phyloP scores from a whole-genome alignment of 1,284 basidiomycete species.

The Fomitopsis palustris region DNA sequence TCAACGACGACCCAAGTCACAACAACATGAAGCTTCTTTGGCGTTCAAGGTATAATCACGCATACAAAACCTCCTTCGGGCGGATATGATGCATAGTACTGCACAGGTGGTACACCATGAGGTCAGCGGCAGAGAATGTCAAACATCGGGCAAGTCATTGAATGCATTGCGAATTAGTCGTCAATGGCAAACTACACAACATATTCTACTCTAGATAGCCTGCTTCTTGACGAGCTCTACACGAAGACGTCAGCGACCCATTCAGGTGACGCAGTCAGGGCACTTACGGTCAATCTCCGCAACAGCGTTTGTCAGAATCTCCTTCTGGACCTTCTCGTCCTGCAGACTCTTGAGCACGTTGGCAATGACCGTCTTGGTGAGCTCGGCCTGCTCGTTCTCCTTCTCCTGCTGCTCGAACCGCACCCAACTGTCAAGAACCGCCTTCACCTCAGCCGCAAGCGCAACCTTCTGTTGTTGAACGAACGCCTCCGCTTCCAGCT shows the following conservation, averaged over 20 bases:
- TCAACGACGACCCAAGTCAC: too few species aligned
- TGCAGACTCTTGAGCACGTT: slow-evolving; percentile 81
- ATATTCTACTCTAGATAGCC: slow-evolving; percentile 45
- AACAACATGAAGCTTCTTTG: too few species aligned
- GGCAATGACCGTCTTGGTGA: slow-evolving; percentile 84
- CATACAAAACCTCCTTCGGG: too few species aligned
- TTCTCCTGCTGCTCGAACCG: slow-evolving; percentile 96
- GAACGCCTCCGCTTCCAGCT: slow-evolving; percentile 89
- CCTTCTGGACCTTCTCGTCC: slow-evolving; percentile 93
- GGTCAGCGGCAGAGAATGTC: too few species aligned
- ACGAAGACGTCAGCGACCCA: slow-evolving; percentile 11
- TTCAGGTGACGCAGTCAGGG: background rate
- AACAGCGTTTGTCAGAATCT: slow-evolving; percentile 83
- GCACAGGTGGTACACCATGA: too few species aligned
- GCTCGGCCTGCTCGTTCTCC: slow-evolving; percentile 92
- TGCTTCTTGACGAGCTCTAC: slow-evolving; percentile 70
- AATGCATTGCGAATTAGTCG: slow-evolving; percentile 1
- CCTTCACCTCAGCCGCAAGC: slow-evolving; percentile 87
- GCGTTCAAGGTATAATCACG: too few species aligned
- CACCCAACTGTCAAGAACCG: slow-evolving; percentile 97
- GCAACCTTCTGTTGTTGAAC: slow-evolving; percentile 88
- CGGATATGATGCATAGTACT: too few species aligned
- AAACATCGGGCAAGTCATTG: background rate
- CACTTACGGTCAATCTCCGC: slow-evolving; percentile 90
- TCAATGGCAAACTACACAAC: background rate